phyloP scores from a whole-genome alignment of 805 yeast species.

The Tanozyma kutaoensis region DNA sequence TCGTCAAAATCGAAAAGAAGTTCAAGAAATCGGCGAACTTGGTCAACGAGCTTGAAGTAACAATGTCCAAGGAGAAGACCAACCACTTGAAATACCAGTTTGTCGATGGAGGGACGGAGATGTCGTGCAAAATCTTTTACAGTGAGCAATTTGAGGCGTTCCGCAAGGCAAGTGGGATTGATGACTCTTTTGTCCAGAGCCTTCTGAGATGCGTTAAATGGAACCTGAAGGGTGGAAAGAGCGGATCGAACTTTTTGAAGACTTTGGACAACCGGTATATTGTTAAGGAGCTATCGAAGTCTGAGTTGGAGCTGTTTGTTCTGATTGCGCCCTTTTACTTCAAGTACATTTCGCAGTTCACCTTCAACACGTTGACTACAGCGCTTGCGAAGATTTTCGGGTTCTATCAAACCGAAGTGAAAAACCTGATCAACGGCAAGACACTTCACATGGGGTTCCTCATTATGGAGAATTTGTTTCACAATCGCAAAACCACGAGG shows the following conservation, averaged over 20 bases:
- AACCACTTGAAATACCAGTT: conserved; percentile 89
- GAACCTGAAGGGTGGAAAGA: conserved; percentile 94
- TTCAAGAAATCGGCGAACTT: conserved; percentile 17
- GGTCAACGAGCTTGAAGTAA: conserved; percentile 37
- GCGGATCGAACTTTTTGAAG: conserved; percentile 88
- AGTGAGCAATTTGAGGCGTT: conserved; percentile 96
- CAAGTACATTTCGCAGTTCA: conserved; percentile 88
- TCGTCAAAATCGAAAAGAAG: conserved; percentile 27
- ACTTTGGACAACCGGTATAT: conserved; percentile 85
- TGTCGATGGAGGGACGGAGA: conserved; percentile 67
- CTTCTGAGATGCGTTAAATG: conserved; percentile 87
- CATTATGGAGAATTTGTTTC: conserved; percentile 92
- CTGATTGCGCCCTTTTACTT: conserved; percentile 94
- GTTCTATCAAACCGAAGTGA: conserved; percentile 84
- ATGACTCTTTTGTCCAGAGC: conserved; percentile 71
- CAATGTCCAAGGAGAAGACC: conserved; percentile 63
- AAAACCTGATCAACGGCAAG: conserved; percentile 63
- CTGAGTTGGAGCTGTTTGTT: conserved; percentile 87
- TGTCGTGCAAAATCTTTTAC: conserved; percentile 89
- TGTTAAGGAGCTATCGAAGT: conserved; percentile 75
- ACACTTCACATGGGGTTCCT: conserved; percentile 78
- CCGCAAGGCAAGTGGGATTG: conserved; percentile 68
- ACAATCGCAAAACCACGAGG: conserved; percentile 65
- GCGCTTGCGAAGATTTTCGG: conserved; percentile 93
- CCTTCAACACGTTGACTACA: conserved; percentile 90